phyloP scores from a whole-genome alignment of 768 basidiomycete genomes.

The Suillus occidentalis region DNA sequence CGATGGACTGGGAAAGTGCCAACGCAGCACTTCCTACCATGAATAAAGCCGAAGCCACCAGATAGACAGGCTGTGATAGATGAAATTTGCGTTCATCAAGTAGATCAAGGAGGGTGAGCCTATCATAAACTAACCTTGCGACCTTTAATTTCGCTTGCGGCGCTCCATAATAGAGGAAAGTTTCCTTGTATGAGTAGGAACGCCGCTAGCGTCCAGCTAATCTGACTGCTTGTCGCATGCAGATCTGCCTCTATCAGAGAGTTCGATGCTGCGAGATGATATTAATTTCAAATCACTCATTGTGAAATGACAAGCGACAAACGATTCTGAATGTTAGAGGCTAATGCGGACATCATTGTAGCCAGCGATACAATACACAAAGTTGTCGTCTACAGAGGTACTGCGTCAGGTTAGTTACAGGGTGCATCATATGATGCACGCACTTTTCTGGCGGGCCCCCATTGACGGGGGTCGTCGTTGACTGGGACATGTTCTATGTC shows the following conservation, averaged over 20 bases:
- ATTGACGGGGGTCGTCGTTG: conserved; percentile 59
- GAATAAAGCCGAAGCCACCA: conserved; percentile 52
- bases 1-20: conserved; percentile 53
- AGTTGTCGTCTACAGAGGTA: conserved; percentile 19
- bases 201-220: conserved; percentile 65
- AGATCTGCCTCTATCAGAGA: conserved; percentile 59
- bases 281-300: not conserved
- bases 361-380: conserved; percentile 28
- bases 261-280: conserved; percentile 53
- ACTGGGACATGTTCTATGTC: conserved; percentile 44
- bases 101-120: not conserved
- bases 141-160: conserved; percentile 73
- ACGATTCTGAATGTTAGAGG: conserved; percentile 31
- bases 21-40: conserved; percentile 57
- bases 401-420: not conserved
- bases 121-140: not conserved
- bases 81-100: conserved; percentile 3
- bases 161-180: conserved; percentile 66
- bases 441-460: conserved; percentile 59
- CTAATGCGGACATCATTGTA: conserved; percentile 22
- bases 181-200: conserved; percentile 74
- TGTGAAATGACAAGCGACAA: conserved; percentile 8
- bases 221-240: conserved; percentile 56
- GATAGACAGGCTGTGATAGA: conserved; percentile 48
- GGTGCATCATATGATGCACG: not conserved